phyloP scores from a whole-genome alignment of 306 rosid species.

The Trifolium pratense region DNA sequence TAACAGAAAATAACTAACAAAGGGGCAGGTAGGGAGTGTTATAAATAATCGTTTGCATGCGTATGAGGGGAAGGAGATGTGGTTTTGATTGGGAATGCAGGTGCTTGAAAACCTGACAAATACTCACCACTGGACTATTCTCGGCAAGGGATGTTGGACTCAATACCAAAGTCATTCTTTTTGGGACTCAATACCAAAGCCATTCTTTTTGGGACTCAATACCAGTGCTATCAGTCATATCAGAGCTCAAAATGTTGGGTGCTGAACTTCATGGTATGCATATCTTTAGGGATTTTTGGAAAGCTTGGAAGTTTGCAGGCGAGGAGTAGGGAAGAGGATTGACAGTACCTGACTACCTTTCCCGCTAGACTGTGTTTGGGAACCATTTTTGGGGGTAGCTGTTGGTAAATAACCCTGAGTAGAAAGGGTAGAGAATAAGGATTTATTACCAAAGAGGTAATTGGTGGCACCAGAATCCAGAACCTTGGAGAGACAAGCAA shows the following conservation, averaged over 20 bases:
- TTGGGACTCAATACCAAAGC: not conserved
- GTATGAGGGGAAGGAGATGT: not conserved
- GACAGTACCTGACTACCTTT: not conserved
- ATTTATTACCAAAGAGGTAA: not conserved
- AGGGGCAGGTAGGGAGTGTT: not conserved
- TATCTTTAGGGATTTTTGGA: not conserved
- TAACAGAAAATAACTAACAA: not conserved
- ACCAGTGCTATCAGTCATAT: too few species aligned
- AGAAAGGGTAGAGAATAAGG: not conserved
- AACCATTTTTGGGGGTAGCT: not conserved
- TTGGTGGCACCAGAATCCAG: not conserved
- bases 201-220: too few species aligned
- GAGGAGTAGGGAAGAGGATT: not conserved
- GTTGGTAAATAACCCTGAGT: not conserved
- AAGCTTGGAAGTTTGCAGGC: not conserved
- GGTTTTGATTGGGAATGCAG: not conserved
- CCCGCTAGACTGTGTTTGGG: not conserved
- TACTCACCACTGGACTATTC: not conserved
- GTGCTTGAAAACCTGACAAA: not conserved
- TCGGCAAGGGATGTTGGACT: not conserved
- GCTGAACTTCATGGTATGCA: not conserved
- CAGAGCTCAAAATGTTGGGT: conserved; percentile 8
- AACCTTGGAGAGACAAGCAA: not conserved
- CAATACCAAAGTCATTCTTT: not conserved
- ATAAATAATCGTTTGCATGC: not conserved